Evolutionary conservation across 2,329 filamentous ascomycete genomes (phyloP).

Genomic region (Epichloe uncinata): DNA sequence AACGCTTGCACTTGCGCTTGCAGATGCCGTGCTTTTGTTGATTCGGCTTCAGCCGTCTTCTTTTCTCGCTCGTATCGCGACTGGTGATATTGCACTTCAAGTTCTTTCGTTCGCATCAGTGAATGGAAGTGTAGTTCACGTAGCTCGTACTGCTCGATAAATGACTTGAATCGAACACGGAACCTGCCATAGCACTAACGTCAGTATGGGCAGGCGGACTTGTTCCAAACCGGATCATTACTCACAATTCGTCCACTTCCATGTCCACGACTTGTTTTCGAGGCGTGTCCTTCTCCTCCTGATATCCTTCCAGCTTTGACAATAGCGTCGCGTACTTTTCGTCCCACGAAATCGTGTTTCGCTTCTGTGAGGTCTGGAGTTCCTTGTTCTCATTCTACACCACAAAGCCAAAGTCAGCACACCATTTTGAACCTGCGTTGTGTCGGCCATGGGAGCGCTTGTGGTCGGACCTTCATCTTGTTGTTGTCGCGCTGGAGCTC

Average conservation of each 20-base stretch:
- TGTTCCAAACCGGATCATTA: constrained; percentile 6
- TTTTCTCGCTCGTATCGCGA: constrained; percentile 82
- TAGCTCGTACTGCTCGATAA: constrained; percentile 93
- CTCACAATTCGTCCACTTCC: constrained; percentile 80
- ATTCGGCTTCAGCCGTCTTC: constrained; percentile 74
- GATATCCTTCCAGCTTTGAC: constrained; percentile 74
- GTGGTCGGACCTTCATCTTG: constrained; percentile 68
- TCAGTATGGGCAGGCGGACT: constrained; percentile 4
- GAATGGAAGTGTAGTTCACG: constrained; percentile 91
- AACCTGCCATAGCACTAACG: constrained; percentile 37
- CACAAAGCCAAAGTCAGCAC: constrained; percentile 12
- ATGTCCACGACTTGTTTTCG: constrained; percentile 71
- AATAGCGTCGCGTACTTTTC: constrained; percentile 70
- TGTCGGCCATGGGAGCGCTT: neutral
- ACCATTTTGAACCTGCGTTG: neutral
- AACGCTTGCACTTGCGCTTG: constrained; percentile 90
- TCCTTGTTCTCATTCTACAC: constrained; percentile 80
- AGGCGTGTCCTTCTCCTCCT: constrained; percentile 74
- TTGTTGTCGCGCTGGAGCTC: constrained; percentile 97
- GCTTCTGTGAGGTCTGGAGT: constrained; percentile 72
- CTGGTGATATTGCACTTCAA: constrained; percentile 86
- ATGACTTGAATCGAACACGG: constrained; percentile 80
- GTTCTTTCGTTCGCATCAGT: constrained; percentile 82
- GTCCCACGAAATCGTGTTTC: constrained; percentile 71
- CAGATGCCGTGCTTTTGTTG: constrained; percentile 66